Conservation (phyloP, 371 early-diverging fungal genomes). For the Batkoa obscura region DNA sequence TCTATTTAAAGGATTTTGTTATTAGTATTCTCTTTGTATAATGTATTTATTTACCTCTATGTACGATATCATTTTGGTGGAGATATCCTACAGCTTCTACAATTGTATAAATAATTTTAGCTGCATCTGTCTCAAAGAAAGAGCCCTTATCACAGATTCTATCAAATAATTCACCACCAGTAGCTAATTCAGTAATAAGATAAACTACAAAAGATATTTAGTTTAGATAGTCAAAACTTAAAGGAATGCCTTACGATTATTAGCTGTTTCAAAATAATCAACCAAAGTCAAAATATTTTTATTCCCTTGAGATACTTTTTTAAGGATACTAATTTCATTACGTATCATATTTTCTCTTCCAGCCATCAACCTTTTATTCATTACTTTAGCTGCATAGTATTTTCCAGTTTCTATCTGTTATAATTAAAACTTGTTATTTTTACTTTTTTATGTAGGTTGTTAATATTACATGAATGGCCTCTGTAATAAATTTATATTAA, state of each 20-base stretch:
- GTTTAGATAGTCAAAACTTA: neutral
- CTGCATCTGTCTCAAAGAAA: constrained; percentile 74
- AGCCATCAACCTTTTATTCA: constrained; percentile 73
- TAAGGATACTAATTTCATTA: constrained; percentile 73
- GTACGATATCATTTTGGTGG: constrained; percentile 69
- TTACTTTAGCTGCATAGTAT: constrained; percentile 76
- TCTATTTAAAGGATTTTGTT: constrained; percentile 12
- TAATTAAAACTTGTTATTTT: neutral
- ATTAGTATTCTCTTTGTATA: neutral
- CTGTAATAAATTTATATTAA: constrained; percentile 5
- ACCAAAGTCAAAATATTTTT: constrained; percentile 65
- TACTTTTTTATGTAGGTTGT: neutral
- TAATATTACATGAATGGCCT: constrained; percentile 18
- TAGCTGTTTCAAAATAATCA: constrained; percentile 81
- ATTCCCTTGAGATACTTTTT: constrained; percentile 67
- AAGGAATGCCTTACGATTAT: constrained; percentile 42
- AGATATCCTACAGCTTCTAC: constrained; percentile 61
- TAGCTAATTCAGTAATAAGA: constrained; percentile 72
- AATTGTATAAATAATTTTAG: constrained; percentile 51
- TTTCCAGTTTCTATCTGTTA: constrained; percentile 57
- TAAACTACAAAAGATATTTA: constrained; percentile 30
- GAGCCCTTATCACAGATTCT: constrained; percentile 55
- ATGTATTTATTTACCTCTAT: constrained; percentile 36
- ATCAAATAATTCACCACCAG: constrained; percentile 85
- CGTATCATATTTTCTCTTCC: constrained; percentile 78